Evolutionary conservation across 345 rosid species (phyloP).

Genomic region (Aegle marmelos): DNA sequence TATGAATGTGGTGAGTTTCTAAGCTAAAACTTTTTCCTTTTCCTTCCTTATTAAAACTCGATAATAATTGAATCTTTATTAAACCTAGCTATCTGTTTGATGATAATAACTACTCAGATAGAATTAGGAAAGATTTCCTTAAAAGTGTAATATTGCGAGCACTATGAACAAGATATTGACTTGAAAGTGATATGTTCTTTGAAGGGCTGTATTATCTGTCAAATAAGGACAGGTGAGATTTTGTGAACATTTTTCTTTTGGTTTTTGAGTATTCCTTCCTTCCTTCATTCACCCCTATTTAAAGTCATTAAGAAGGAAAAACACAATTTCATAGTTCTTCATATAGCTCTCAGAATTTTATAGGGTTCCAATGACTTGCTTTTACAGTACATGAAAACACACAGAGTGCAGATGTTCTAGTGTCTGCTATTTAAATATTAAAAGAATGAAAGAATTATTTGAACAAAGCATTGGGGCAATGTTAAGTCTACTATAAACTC

Average conservation of each 20-base stretch:
- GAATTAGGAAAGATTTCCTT: not conserved
- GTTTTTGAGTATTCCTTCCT: not conserved
- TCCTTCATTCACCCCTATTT: not conserved
- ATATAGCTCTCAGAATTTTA: not conserved
- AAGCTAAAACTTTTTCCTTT: not conserved
- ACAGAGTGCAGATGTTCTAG: not conserved
- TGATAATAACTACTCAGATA: not conserved
- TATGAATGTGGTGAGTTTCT: slow-evolving; percentile 79
- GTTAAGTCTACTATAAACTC: not conserved
- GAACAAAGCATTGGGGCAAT: not conserved
- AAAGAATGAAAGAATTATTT: not conserved
- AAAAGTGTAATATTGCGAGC: not conserved
- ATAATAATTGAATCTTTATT: not conserved
- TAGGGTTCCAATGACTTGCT: not conserved
- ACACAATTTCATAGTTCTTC: not conserved
- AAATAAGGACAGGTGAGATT: not conserved
- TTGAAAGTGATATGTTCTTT: not conserved
- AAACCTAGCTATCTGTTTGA: not conserved
- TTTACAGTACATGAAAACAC: not conserved
- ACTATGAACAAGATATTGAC: no score
- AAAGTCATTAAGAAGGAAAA: not conserved
- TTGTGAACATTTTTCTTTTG: not conserved
- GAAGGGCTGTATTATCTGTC: not conserved
- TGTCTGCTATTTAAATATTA: not conserved
- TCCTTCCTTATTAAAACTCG: not conserved